Percentiles rank a stretch among this genome's conserved stretches.
These are phyloP conservation scores for Saccharomycopsis schoenii DNA, from an alignment of 805 yeast genomes.

Conservation along the genomic window DNA sequence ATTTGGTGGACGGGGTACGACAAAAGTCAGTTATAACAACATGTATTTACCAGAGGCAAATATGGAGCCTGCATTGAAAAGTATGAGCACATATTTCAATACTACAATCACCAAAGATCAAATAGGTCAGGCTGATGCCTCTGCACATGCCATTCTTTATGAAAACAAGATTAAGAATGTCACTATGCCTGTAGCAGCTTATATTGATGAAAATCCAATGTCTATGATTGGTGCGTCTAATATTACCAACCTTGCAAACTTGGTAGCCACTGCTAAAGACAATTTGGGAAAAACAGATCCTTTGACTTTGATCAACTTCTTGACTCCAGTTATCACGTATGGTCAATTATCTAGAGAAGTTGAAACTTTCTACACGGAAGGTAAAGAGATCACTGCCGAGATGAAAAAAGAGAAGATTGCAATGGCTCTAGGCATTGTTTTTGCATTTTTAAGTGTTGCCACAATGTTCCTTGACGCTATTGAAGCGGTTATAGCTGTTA, in stretches of 20 bases:
- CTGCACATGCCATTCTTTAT: background rate
- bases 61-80: background rate
- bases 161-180: constrained; percentile 2
- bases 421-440: constrained; percentile 12
- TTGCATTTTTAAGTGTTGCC: constrained; percentile 7
- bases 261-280: constrained; percentile 4
- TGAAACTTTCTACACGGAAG: constrained; percentile 2
- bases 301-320: constrained; percentile 5
- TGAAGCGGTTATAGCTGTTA: background rate
- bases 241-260: constrained; percentile 5
- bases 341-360: constrained; percentile 1
- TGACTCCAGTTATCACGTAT: constrained; percentile 6
- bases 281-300: constrained; percentile 3
- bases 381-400: background rate
- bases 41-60: background rate
- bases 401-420: constrained; percentile 3
- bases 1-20: background rate
- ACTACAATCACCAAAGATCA: background rate
- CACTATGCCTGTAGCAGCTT: constrained; percentile 4
- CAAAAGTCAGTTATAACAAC: background rate
- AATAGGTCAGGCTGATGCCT: background rate
- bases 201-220: constrained; percentile 9
- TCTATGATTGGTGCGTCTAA: background rate
- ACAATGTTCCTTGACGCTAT: constrained; percentile 7
- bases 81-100: constrained; percentile 2